A percentile compares a stretch with the other conserved stretches of the same genome.
These are phyloP conservation scores for Pholiota adiposa DNA, from an alignment of 1,284 basidiomycete genomes.

Conservation along the genomic window DNA sequence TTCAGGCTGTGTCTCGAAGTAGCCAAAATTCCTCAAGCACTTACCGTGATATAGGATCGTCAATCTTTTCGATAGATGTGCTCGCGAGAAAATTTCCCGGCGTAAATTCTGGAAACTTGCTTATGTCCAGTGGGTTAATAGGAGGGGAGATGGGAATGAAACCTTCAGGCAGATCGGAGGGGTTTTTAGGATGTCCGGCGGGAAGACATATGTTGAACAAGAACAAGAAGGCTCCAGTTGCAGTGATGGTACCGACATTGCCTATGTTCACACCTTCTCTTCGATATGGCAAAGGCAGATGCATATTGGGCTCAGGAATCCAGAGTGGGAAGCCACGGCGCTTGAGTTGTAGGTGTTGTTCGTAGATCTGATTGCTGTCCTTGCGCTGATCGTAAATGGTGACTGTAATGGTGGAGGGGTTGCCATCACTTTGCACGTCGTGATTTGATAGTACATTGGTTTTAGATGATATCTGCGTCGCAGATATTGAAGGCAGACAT, in stretches of 20 bases:
- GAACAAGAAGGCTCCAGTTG: not conserved
- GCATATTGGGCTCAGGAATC: not conserved
- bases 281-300: not conserved
- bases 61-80: not conserved
- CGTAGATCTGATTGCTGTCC: not conserved
- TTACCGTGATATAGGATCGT: not conserved
- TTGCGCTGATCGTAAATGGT: not conserved
- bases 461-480: no score
- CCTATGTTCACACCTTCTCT: not conserved
- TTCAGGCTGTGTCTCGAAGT: not conserved
- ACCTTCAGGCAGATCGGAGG: not conserved
- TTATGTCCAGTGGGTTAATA: not conserved
- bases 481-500: no score
- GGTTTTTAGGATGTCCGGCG: not conserved
- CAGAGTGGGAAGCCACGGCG: not conserved
- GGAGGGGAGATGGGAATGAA: not conserved
- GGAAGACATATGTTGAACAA: not conserved
- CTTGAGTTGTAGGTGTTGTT: not conserved
- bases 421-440: no score
- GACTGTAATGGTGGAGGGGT: no score
- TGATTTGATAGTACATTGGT: no score
- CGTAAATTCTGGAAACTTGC: not conserved
- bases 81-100: not conserved
- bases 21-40: no score
- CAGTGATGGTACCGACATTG: not conserved